These are phyloP conservation scores for Globisporangium mamillatum DNA, from an alignment of 352 stramenopile species.

Conservation along the genomic window DNA sequence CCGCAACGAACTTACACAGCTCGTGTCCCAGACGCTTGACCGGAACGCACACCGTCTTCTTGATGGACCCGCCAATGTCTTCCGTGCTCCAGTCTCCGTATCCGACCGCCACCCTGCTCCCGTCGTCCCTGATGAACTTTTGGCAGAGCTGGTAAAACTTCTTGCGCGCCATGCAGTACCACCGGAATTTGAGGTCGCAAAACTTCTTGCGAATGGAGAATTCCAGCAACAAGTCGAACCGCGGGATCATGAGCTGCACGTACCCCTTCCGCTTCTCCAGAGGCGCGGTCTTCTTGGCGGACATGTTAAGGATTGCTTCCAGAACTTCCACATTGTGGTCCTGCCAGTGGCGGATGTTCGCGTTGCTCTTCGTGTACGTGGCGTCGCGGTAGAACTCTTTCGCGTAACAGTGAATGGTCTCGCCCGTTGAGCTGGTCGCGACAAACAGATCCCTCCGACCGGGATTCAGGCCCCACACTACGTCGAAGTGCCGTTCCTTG, in stretches of 20 bases:
- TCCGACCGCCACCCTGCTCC: background rate
- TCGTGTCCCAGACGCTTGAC: slow-evolving; percentile 7
- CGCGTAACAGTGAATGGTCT: slow-evolving; percentile 1
- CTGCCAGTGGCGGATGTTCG: slow-evolving; percentile 1
- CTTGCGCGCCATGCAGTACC: background rate
- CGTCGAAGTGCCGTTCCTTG: slow-evolving; percentile 3
- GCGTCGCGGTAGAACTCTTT: slow-evolving; percentile 5
- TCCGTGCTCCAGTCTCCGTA: background rate
- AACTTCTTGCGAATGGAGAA: background rate
- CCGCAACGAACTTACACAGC: background rate
- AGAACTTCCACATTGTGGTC: background rate
- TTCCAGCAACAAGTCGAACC: background rate
- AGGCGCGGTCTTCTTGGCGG: slow-evolving; percentile 5
- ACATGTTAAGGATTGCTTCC: slow-evolving; percentile 9
- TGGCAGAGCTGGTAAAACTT: background rate
- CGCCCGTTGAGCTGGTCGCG: background rate
- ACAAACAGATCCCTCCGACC: slow-evolving; percentile 8
- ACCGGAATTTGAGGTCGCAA: slow-evolving; percentile 2
- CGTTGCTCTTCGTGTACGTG: slow-evolving; percentile 7
- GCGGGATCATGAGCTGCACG: background rate
- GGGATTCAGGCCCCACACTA: slow-evolving; percentile 7
- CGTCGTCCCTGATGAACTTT: background rate
- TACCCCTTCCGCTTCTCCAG: background rate
- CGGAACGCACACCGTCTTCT: slow-evolving; percentile 1
- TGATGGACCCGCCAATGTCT: slow-evolving; percentile 1